Conservation (phyloP, 345 rosid genomes). For the Populus euphratica region DNA sequence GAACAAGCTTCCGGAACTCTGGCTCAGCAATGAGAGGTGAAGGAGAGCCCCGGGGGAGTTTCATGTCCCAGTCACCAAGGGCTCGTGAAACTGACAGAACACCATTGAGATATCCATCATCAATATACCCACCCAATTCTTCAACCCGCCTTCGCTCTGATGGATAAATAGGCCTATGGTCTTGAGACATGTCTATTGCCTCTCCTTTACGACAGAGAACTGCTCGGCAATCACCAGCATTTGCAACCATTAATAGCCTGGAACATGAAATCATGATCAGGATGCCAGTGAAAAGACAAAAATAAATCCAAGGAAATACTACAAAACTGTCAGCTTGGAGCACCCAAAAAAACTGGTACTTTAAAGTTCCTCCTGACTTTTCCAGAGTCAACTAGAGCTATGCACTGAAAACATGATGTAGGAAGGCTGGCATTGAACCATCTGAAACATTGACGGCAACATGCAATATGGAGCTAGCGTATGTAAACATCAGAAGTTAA, state of each 20-base stretch:
- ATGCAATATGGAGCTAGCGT: not conserved
- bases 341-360: not conserved
- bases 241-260: conserved; percentile 66
- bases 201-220: conserved; percentile 44
- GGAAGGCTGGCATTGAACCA: not conserved
- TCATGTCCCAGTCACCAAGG: conserved; percentile 92
- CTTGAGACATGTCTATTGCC: conserved; percentile 47
- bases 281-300: not conserved
- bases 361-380: not conserved
- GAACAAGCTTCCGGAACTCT: conserved; percentile 48
- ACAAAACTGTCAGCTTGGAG: not conserved
- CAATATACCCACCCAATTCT: conserved; percentile 51
- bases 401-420: not conserved
- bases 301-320: not conserved
- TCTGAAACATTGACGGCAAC: not conserved
- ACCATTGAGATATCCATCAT: conserved; percentile 73
- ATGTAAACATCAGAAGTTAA: not conserved
- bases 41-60: conserved; percentile 49
- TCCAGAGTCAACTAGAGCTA: not conserved
- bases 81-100: conserved; percentile 76
- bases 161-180: conserved; percentile 39
- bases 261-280: conserved; percentile 6
- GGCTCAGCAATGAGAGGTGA: conserved; percentile 86
- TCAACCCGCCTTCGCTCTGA: conserved; percentile 34
- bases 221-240: conserved; percentile 52